These are phyloP conservation scores for Penicillium ucsense DNA, from an alignment of 495 filamentous ascomycete species.

Conservation along the genomic window DNA sequence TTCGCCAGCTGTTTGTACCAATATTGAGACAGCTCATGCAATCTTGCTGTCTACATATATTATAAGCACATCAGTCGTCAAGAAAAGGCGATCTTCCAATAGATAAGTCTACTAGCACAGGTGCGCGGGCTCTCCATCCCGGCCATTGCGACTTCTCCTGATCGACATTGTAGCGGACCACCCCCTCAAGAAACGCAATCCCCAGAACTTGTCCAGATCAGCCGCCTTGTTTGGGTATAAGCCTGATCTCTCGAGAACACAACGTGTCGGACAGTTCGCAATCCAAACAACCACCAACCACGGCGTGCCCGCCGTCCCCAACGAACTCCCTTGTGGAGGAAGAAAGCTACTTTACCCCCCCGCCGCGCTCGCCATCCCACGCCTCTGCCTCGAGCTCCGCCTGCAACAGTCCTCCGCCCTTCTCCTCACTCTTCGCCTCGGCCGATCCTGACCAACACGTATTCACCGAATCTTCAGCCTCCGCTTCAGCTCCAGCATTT, in stretches of 20 bases:
- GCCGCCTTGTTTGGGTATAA: slow-evolving; percentile 12
- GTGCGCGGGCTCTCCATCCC: background rate
- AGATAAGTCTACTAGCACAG: background rate
- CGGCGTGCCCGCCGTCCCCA: slow-evolving; percentile 47
- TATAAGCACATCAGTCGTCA: no score
- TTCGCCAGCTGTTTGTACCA: no score
- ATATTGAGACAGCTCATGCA: no score
- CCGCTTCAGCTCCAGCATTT: slow-evolving; percentile 53
- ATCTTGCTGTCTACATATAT: no score
- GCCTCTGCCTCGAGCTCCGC: slow-evolving; percentile 51
- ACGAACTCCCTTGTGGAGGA: slow-evolving; percentile 38
- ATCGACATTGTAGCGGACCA: slow-evolving; percentile 18
- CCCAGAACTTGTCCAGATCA: slow-evolving; percentile 18
- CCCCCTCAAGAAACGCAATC: slow-evolving; percentile 8
- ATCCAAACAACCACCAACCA: slow-evolving; percentile 52
- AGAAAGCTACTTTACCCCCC: slow-evolving; percentile 47
- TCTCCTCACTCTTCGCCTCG: slow-evolving; percentile 51
- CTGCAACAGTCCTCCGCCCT: slow-evolving; percentile 50
- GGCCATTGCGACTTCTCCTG: slow-evolving; percentile 13
- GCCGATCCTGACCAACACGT: slow-evolving; percentile 40
- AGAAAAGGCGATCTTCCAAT: no score
- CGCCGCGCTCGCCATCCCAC: slow-evolving; percentile 54
- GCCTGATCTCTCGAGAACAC: slow-evolving; percentile 17
- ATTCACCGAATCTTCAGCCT: slow-evolving; percentile 42
- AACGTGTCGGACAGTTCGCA: slow-evolving; percentile 63